phyloP scores from a whole-genome alignment of 169 alveolate genomes.

The Plasmodium gonderi region DNA sequence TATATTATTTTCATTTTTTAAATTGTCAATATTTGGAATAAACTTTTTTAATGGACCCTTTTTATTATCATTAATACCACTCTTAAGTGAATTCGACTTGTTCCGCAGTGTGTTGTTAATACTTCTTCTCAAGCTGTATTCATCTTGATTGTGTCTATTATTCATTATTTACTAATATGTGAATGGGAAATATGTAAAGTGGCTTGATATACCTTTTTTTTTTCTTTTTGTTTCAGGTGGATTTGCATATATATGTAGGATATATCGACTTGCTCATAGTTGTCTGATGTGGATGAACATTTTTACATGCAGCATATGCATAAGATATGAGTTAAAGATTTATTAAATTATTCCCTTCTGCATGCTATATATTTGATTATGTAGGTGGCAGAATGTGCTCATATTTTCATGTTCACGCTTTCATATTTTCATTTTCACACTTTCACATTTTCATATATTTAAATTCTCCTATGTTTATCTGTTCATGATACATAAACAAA shows the following conservation, averaged over 20 bases:
- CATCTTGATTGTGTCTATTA: slow-evolving; percentile 55
- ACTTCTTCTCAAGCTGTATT: slow-evolving; percentile 73
- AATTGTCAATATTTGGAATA: slow-evolving; percentile 68
- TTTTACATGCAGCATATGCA: neutral
- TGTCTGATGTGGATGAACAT: neutral
- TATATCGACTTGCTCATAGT: neutral
- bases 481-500: no score
- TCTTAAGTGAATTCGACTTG: slow-evolving; percentile 53
- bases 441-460: no score
- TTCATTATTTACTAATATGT: slow-evolving; percentile 34
- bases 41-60: slow-evolving; percentile 42
- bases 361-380: neutral
- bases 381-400: neutral
- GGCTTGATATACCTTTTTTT: neutral
- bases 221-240: neutral
- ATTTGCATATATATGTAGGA: neutral
- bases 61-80: slow-evolving; percentile 17
- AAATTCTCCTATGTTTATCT: no score
- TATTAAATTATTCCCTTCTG: neutral
- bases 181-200: neutral
- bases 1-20: slow-evolving; percentile 41
- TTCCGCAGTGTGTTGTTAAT: slow-evolving; percentile 58
- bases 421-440: no score
- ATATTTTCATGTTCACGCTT: neutral
- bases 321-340: neutral